A percentile compares a stretch with the other conserved stretches of the same genome.
phyloP scores from a whole-genome alignment of 2,329 filamentous ascomycete species.

The Cladosporium austrohemisphaericum region DNA sequence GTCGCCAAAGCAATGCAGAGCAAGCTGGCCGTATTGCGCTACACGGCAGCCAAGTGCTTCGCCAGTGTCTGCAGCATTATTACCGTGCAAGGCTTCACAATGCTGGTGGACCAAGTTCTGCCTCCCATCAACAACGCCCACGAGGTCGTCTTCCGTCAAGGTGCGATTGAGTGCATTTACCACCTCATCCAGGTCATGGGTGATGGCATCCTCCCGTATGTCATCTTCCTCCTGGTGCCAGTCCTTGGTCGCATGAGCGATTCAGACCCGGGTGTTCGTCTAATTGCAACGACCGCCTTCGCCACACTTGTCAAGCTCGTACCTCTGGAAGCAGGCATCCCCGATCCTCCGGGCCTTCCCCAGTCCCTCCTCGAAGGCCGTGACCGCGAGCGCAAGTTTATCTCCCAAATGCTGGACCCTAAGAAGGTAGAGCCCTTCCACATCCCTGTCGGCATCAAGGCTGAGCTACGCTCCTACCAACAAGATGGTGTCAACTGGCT shows the following conservation, averaged over 20 bases:
- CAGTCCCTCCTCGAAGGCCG: conserved; percentile 82
- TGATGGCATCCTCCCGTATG: conserved; percentile 89
- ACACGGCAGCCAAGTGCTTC: conserved; percentile 95
- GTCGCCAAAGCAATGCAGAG: conserved; percentile 86
- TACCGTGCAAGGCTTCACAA: conserved; percentile 90
- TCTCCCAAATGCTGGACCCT: conserved; percentile 89
- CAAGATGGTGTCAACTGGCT: conserved; percentile 99
- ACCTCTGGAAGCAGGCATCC: conserved; percentile 92
- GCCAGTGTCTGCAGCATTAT: conserved; percentile 97
- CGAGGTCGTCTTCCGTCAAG: conserved; percentile 85
- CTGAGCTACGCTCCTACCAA: conserved; percentile 92
- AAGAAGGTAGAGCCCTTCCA: conserved; percentile 94
- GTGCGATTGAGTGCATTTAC: conserved; percentile 91
- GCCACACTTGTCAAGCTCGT: conserved; percentile 96
- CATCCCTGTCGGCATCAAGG: conserved; percentile 95
- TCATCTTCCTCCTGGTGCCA: conserved; percentile 97
- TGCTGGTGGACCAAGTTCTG: conserved; percentile 86
- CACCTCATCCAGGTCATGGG: conserved; percentile 98
- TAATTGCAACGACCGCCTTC: conserved; percentile 94
- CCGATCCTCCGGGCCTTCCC: conserved; percentile 89
- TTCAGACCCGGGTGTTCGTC: conserved; percentile 89
- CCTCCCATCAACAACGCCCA: conserved; percentile 88
- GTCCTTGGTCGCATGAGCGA: conserved; percentile 98
- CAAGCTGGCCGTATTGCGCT: conserved; percentile 84
- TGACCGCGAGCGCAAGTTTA: conserved; percentile 93